Evolutionary conservation across 495 filamentous ascomycete species (phyloP), one percentile per base, ranked within the genome.

Genomic region (Rostrohypoxylon terebratum): DNA sequence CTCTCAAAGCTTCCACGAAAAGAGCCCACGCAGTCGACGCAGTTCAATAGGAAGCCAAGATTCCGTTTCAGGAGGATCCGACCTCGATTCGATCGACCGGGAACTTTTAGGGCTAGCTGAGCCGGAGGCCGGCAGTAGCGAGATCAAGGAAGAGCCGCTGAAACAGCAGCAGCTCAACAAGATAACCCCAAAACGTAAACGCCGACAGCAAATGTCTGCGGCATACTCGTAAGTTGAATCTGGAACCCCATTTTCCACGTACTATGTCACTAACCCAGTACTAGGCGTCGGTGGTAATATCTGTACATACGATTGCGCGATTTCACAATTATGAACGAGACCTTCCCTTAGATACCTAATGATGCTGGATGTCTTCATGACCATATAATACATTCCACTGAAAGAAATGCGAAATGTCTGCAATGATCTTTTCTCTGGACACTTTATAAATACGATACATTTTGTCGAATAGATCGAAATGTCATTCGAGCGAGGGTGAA

Each of bases 211-310:
- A 23, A 75, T 81, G 47, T 67, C 77, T 34, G 81, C 79, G 21
- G 82, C 80, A 42, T 84, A 82, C 61, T 78, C 77, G 82, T 84
- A 72, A 76, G 80, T 73, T 45, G 1, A 9, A 0, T 38, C 50
- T 18, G 20, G 33, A 45, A 2, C 3, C 42, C 4, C 13, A 8
- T 4, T 20, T 36, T 51, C 25, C 5, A 13, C 6, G 16, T 20
- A 38, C 53, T 31, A 40, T 6, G 28, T 55, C 45, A n/a, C 66
- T 77, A 14, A 76, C 36, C 38, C 11, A 33, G 5, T 3, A 63
- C 53, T 55, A 78, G 76, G 34, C 76, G 76, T 67, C 76, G 76
- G n/a, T 78, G 76, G 76, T 78, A 36, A 72, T n/a, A 18, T 9
- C 1, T 62, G 33, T 55, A 55, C 36, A 55, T 55, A 51, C 16